Evolutionary conservation across 208 protist genomes (phyloP), one percentile per base, ranked within the genome.

Genomic region (Leishmania major): DNA sequence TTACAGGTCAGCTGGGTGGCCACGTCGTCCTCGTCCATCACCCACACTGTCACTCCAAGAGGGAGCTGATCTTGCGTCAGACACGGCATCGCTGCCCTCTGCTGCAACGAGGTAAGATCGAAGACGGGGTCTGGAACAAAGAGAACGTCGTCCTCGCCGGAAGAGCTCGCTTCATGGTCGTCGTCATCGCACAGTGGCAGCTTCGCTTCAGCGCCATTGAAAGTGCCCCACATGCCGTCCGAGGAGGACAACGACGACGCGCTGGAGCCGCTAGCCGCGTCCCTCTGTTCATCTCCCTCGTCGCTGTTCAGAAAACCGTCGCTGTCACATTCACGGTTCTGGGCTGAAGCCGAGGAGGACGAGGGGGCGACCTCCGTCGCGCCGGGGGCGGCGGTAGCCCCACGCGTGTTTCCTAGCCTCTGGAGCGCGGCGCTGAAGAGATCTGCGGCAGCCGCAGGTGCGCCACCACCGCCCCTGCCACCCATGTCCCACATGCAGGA

Each of bases 11-110:
- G 79, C 57, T 94, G 83, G 40, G 87, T 92, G 57, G 90, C 83
- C n/a, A 96, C 92, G 77, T 96, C 92, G 19, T 96, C 91, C 84
- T 95, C 92, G 85, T 97, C 94, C 2, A 89, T 88, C 35, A 95
- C 89, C 94, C 94, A 97, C 55, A 97, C 94, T 57, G 40, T 80
- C 43, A 77, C 82, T 0, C 92, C 92, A 66, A 80, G 7, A 35
- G 87, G 87, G 49, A 96, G 77, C 4, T 85, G 77, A 53, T 88
- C 88, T 43, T 83, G 55, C 10, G 76, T 53, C 51, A 91, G 81
- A 43, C 88, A 91, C 31, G 92, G 94, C 80, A 96, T 83, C 13
- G 75, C 35, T 5, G 90, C 89, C 70, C 88, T 92, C 49, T 87
- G 75, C 53, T 87, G 72, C 37, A 81, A 69, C 31, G 81, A 75